Evolutionary conservation across 139 green algal species (phyloP).

Genomic region (Pedinophyceae sp.): DNA sequence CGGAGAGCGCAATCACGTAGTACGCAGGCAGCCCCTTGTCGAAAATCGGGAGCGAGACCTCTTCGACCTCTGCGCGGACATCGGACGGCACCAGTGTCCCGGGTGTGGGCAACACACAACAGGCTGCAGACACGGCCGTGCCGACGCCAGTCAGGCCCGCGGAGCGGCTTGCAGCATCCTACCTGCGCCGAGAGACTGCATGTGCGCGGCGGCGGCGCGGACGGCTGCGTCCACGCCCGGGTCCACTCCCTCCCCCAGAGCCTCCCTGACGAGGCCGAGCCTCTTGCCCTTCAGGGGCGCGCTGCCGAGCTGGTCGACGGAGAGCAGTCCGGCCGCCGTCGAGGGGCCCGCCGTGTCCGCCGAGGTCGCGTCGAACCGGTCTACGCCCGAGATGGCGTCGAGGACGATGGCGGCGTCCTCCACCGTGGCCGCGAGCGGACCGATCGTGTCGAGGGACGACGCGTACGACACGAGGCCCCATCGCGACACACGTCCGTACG

Average conservation of each 20-base stretch:
- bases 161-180: no score
- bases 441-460: slow-evolving; percentile 79
- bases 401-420: slow-evolving; percentile 76
- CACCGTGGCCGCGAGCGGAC: slow-evolving; percentile 57
- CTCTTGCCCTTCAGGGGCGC: slow-evolving; percentile 43
- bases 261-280: slow-evolving; percentile 65
- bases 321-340: slow-evolving; percentile 25
- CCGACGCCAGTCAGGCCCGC: no score
- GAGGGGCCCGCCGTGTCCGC: no score
- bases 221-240: slow-evolving; percentile 24
- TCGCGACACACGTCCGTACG: slow-evolving; percentile 78
- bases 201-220: slow-evolving; percentile 26
- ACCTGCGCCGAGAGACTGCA: slow-evolving; percentile 63
- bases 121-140: no score
- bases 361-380: slow-evolving; percentile 49
- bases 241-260: slow-evolving; percentile 58
- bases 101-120: no score
- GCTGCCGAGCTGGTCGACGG: slow-evolving; percentile 19
- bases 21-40: slow-evolving; percentile 76
- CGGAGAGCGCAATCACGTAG: slow-evolving; percentile 82
- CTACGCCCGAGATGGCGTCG: slow-evolving; percentile 50
- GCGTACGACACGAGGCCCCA: slow-evolving; percentile 89
- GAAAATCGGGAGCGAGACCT: slow-evolving; percentile 61
- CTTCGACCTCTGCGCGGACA: no score
- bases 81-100: no score